phyloP scores from a whole-genome alignment of 768 basidiomycete genomes.

The Rhizopogon sp. region DNA sequence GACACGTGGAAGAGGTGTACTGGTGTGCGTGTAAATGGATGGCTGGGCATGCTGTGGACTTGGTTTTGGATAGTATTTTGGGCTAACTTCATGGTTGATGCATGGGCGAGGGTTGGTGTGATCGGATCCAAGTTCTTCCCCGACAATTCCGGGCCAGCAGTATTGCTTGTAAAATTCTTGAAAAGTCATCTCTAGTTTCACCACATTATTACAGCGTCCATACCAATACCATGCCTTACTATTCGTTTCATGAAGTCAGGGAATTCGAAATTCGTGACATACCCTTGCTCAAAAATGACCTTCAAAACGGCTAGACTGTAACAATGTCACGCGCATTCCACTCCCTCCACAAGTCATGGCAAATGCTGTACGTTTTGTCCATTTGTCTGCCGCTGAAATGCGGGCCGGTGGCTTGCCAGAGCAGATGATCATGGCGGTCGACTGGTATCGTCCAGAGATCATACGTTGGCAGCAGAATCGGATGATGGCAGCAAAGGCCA shows the following conservation, averaged over 20 bases:
- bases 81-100: slow-evolving; percentile 47
- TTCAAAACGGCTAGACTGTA: too few species aligned
- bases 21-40: slow-evolving; percentile 44
- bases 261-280: too few species aligned
- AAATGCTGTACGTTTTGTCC: slow-evolving; percentile 43
- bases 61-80: slow-evolving; percentile 40
- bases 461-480: slow-evolving; percentile 20
- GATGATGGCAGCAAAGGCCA: background rate
- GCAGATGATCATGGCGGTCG: slow-evolving; percentile 50
- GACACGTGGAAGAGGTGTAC: slow-evolving; percentile 37
- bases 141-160: background rate
- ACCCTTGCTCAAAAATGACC: too few species aligned
- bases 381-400: slow-evolving; percentile 44
- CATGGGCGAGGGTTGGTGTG: slow-evolving; percentile 16
- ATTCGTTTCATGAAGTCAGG: too few species aligned
- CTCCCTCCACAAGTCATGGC: slow-evolving; percentile 32
- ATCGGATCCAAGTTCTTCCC: background rate
- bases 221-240: too few species aligned
- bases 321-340: background rate
- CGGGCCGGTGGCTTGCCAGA: slow-evolving; percentile 46
- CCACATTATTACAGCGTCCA: too few species aligned
- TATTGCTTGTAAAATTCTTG: slow-evolving; percentile 6
- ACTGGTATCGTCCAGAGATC: slow-evolving; percentile 39
- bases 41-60: slow-evolving; percentile 49
- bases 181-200: background rate